These are phyloP conservation scores for Phialemonium atrogriseum DNA, from an alignment of 2,329 filamentous ascomycete species.

Conservation along the genomic window DNA sequence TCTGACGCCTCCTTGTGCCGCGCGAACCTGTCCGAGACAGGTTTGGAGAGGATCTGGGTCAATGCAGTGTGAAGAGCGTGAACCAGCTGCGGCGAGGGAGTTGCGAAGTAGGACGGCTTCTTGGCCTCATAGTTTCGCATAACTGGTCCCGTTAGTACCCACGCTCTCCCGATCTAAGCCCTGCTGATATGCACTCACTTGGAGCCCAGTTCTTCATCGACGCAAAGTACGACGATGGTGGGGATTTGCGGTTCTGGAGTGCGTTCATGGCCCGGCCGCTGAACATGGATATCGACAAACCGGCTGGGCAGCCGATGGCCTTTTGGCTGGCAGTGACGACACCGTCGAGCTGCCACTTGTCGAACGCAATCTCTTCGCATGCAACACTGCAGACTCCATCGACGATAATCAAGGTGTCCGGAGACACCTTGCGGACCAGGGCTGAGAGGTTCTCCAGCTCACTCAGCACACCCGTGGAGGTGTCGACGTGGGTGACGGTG, in stretches of 20 bases:
- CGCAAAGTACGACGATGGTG: conserved; percentile 84
- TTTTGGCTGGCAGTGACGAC: conserved; percentile 95
- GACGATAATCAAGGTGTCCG: conserved; percentile 83
- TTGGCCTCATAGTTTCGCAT: conserved; percentile 99
- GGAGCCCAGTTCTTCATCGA: conserved; percentile 97
- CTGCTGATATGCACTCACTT: conserved; percentile 41
- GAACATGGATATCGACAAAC: conserved; percentile 88
- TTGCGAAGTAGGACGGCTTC: conserved; percentile 97
- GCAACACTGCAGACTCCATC: conserved; percentile 97
- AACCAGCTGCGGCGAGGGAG: conserved; percentile 87
- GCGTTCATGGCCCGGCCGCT: conserved; percentile 78
- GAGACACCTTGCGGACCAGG: conserved; percentile 77
- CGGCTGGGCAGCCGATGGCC: conserved; percentile 90
- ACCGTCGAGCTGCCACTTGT: conserved; percentile 87
- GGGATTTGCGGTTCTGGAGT: conserved; percentile 72
- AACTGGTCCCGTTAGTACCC: too few species aligned
- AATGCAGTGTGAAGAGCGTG: conserved; percentile 87
- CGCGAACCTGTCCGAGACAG: conserved; percentile 75
- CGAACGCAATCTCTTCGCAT: conserved; percentile 91
- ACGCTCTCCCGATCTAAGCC: too few species aligned
- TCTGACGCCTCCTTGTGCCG: conserved; percentile 72
- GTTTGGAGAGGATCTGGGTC: conserved; percentile 72
- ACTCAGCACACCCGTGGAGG: conserved; percentile 89
- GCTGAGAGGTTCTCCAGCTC: conserved; percentile 80
- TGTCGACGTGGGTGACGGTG: conserved; percentile 95